Base-by-base conservation (phyloP, 2,329 filamentous ascomycete species). In the Colletotrichum incanum region DNA sequence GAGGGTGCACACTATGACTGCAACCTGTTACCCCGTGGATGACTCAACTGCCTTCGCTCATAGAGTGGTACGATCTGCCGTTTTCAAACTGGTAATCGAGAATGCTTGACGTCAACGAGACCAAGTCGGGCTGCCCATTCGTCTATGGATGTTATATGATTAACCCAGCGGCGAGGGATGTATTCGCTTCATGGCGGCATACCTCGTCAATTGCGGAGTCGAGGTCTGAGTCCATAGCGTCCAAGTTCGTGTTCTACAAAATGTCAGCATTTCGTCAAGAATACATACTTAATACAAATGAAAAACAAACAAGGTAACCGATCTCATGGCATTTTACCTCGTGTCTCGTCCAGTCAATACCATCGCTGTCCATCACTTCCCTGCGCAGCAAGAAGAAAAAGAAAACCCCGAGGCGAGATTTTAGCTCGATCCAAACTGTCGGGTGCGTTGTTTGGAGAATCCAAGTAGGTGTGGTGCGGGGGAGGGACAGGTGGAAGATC, bases 1-100 rank as follows among this genome's bases (percentile, higher is more conserved):
- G 6, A 23, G 23, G 11, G 26, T 14, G 16, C 37, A 50, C 28
- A 18, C 9, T 5, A 37, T 16, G 16, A 23, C 31, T 23, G 26
- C 20, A 26, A 55, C 20, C 31, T 23, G 26, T 12, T 18, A 55
- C 20, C 11, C 39, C 12, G 18, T 20, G 39, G 23, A 8, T 26
- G 37, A 71, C 75, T 45, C 64, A 54, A 78, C 76, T 78, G 49
- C 76, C 77, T 62, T 73, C 67, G 56, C 76, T 76, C 70, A 77
- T 43, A 18, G 52, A 43, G 12, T 72, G 70, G 55, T 69, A 72
- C 11, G 70, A 64, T 28, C 70, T 55, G 11, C 60, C 59, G 23
- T 72, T 72, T 26, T 72, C 70, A 12, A 65, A n/a, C 16, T 65
- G 59, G n/a, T 65, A 72, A 23, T 65, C 52, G 11, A 55, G 20